Conservation (phyloP, 2,329 filamentous ascomycete species). For the Leptographium procerum region DNA sequence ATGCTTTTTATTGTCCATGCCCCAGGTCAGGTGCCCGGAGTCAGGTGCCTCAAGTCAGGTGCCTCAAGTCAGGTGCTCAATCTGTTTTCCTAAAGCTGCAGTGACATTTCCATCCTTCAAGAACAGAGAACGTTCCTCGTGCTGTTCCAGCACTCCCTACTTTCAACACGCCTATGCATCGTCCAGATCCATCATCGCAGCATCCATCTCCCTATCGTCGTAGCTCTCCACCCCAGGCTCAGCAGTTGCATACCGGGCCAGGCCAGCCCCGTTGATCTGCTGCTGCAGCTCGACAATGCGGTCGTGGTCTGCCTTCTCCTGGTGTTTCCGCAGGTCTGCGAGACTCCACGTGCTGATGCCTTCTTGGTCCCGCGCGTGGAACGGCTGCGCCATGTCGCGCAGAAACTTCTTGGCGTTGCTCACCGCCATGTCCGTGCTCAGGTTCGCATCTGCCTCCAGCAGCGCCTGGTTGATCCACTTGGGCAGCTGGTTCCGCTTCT, state of each 20-base stretch:
- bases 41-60: too few species aligned
- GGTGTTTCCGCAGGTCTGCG: slow-evolving; percentile 21
- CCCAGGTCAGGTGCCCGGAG: too few species aligned
- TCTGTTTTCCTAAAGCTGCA: too few species aligned
- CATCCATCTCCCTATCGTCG: neutral
- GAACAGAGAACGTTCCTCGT: too few species aligned
- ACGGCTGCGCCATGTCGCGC: slow-evolving; percentile 83
- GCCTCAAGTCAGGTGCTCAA: too few species aligned
- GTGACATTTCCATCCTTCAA: neutral
- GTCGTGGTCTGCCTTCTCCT: slow-evolving; percentile 1
- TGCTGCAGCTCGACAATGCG: neutral
- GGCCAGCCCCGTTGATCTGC: slow-evolving; percentile 1
- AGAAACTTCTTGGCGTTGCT: slow-evolving; percentile 82
- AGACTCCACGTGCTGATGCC: slow-evolving; percentile 89
- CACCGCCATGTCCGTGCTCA: slow-evolving; percentile 92
- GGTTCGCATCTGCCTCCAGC: slow-evolving; percentile 71
- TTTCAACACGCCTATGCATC: neutral
- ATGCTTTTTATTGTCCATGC: too few species aligned
- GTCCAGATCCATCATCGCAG: slow-evolving; percentile 1
- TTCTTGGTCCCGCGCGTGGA: slow-evolving; percentile 71
- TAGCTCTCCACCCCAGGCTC: neutral
- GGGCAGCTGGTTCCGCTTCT: slow-evolving; percentile 80
- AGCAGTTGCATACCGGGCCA: neutral
- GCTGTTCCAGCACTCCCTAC: too few species aligned
- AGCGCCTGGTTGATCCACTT: slow-evolving; percentile 95